Percentiles rank a stretch among this genome's conserved stretches.
Evolutionary conservation across 73 alveolate species (phyloP).

Genomic region (Symbiodinium natans): DNA sequence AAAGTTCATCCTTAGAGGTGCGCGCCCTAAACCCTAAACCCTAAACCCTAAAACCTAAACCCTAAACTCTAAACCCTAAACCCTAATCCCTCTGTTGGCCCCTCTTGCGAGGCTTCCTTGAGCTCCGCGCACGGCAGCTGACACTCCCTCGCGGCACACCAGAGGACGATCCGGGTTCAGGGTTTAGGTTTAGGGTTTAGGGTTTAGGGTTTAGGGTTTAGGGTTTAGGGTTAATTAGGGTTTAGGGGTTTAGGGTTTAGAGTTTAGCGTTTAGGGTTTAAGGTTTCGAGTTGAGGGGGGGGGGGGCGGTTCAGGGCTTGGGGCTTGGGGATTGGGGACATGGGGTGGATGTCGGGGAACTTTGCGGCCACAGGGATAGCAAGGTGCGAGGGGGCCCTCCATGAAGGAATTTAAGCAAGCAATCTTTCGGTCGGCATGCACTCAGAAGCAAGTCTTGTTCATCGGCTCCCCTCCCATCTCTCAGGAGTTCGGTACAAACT

Average conservation of each 20-base stretch:
- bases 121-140: conserved; percentile 26
- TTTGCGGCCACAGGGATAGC: too few relatives aligned
- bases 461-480: too few relatives aligned
- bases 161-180: background rate
- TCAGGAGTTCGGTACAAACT: too few relatives aligned
- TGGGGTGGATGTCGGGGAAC: too few relatives aligned
- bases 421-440: too few relatives aligned
- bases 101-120: conserved; percentile 11
- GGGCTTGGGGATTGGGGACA: background rate
- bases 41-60: background rate
- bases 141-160: background rate
- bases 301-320: background rate
- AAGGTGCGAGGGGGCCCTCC: too few relatives aligned
- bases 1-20: background rate
- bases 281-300: background rate
- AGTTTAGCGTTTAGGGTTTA: background rate
- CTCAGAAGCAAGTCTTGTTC: too few relatives aligned
- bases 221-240: background rate
- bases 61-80: background rate
- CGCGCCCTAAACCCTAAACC: background rate
- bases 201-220: background rate
- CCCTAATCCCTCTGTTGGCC: background rate
- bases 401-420: too few relatives aligned
- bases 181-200: background rate
- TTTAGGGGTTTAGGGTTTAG: background rate